These are phyloP conservation scores for Ophiobolus disseminans DNA, from an alignment of 2,329 filamentous ascomycete species.

Conservation along the genomic window DNA sequence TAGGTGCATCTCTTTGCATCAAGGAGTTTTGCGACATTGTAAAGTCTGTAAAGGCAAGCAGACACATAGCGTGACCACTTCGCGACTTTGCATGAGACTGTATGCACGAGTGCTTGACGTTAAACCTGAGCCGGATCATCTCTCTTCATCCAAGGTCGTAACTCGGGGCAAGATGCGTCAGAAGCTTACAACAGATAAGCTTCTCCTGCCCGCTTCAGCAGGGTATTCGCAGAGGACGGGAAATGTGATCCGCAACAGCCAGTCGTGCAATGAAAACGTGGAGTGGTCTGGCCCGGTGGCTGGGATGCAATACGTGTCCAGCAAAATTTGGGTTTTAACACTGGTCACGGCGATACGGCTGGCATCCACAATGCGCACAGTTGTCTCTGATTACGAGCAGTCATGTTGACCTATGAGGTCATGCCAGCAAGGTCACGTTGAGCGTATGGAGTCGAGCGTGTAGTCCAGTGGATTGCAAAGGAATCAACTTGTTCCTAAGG, in stretches of 20 bases:
- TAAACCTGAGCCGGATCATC: background rate
- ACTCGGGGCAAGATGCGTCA: conserved; percentile 2
- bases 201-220: conserved; percentile 4
- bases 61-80: background rate
- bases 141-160: background rate
- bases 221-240: background rate
- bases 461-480: no score
- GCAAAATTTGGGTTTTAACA: background rate
- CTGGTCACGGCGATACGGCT: no score
- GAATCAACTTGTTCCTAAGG: background rate
- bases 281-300: background rate
- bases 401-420: no score
- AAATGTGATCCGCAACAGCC: background rate
- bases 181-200: conserved; percentile 23
- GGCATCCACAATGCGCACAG: no score
- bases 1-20: background rate
- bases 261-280: background rate
- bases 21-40: background rate
- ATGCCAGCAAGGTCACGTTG: no score
- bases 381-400: no score
- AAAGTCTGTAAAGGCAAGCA: no score
- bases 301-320: background rate
- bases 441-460: background rate
- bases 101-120: background rate
- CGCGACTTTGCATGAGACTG: background rate